These are phyloP conservation scores for Pholiota molesta DNA, from an alignment of 768 basidiomycete genomes.

Conservation along the genomic window DNA sequence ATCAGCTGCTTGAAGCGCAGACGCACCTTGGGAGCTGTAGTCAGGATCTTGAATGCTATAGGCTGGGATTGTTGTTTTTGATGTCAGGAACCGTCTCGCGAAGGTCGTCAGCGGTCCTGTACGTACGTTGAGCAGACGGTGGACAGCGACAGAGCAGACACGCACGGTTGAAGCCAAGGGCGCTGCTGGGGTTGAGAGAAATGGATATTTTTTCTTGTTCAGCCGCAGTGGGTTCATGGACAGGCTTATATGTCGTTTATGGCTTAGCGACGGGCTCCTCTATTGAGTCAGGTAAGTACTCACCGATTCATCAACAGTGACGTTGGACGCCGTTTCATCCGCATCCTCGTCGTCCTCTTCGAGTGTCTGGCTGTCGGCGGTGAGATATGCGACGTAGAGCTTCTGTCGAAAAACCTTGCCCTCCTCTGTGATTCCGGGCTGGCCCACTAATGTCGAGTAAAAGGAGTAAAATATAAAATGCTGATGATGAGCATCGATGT, in stretches of 20 bases:
- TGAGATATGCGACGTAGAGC: constrained; percentile 84
- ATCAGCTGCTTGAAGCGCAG: constrained; percentile 24
- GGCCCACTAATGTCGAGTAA: constrained; percentile 58
- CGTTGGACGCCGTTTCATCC: too few species aligned
- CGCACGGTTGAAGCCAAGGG: constrained; percentile 85
- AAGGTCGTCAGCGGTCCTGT: constrained; percentile 94
- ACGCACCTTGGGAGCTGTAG: constrained; percentile 92
- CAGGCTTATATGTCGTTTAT: too few species aligned
- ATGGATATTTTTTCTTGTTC: constrained; percentile 70
- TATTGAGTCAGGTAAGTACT: too few species aligned
- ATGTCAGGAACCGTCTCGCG: constrained; percentile 86
- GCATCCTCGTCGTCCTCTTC: too few species aligned
- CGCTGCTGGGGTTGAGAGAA: constrained; percentile 69
- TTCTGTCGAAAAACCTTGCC: constrained; percentile 90
- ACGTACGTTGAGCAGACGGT: constrained; percentile 16
- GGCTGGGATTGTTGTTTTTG: constrained; percentile 87
- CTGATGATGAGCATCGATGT: constrained; percentile 12
- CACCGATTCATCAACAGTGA: too few species aligned
- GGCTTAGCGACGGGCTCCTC: too few species aligned
- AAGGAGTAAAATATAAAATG: constrained; percentile 8
- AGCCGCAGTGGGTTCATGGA: too few species aligned
- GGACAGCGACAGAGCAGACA: constrained; percentile 15
- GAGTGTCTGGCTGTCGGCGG: too few species aligned
- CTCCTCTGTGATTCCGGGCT: constrained; percentile 48
- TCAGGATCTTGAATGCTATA: constrained; percentile 99